These are phyloP conservation scores for Zygosaccharomyces bisporus DNA, from an alignment of 805 yeast genomes.

Conservation along the genomic window DNA sequence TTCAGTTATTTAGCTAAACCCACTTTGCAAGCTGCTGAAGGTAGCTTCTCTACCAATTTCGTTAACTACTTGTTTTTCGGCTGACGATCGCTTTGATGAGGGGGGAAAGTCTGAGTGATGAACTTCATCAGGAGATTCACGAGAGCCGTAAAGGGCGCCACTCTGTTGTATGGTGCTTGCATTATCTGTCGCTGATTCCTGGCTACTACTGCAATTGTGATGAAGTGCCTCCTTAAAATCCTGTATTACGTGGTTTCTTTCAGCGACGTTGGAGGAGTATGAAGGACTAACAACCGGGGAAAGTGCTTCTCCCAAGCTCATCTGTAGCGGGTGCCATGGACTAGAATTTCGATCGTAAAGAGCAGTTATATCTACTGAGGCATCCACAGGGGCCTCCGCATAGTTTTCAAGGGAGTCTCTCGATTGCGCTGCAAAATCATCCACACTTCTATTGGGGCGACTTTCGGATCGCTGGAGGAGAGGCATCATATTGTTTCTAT, in stretches of 20 bases:
- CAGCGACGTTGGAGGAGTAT: conserved; percentile 21
- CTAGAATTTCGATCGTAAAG: conserved; percentile 31
- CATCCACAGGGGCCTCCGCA: conserved; percentile 23
- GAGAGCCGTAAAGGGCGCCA: conserved; percentile 2
- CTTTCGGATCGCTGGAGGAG: conserved; percentile 24
- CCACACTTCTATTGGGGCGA: conserved; percentile 14
- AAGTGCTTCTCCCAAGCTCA: conserved; percentile 11
- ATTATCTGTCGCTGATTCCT: conserved; percentile 8
- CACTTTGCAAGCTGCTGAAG: conserved; percentile 9
- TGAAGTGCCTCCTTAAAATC: conserved; percentile 25
- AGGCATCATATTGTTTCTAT: conserved; percentile 29
- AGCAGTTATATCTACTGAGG: conserved; percentile 40
- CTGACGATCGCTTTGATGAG: conserved; percentile 9
- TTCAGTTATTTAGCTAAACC: background rate
- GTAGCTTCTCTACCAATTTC: conserved; percentile 11
- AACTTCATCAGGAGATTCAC: conserved; percentile 4
- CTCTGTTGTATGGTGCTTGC: conserved; percentile 9
- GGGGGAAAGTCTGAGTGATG: conserved; percentile 4
- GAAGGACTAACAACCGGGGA: conserved; percentile 18
- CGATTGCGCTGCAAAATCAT: conserved; percentile 29
- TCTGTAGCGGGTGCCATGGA: conserved; percentile 30
- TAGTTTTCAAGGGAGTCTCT: conserved; percentile 29
- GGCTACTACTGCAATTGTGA: conserved; percentile 1
- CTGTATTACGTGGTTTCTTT: conserved; percentile 22
- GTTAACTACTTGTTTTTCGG: conserved; percentile 13